These are phyloP conservation scores for Dalbergia oliveri DNA, from an alignment of 306 rosid genomes.

Conservation along the genomic window DNA sequence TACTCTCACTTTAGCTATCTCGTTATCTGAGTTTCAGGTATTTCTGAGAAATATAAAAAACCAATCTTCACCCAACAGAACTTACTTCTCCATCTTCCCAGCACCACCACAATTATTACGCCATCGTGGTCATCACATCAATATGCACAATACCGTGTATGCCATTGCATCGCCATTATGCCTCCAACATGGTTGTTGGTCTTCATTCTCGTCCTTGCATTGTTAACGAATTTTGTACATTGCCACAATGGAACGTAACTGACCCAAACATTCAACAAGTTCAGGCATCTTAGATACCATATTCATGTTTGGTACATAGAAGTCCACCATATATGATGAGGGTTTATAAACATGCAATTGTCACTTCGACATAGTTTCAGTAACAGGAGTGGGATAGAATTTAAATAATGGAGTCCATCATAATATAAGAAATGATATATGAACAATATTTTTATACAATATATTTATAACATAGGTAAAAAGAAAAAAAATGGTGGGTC, in stretches of 20 bases:
- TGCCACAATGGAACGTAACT: background rate
- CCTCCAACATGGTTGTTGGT: background rate
- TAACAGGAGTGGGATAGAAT: too few species aligned
- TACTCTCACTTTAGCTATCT: too few species aligned
- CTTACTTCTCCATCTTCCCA: background rate
- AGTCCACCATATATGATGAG: too few species aligned
- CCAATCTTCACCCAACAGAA: background rate
- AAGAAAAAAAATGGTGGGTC: too few species aligned
- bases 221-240: too few species aligned
- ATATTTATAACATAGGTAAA: too few species aligned
- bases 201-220: background rate
- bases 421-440: too few species aligned
- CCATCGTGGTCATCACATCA: slow-evolving; percentile 3
- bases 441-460: too few species aligned
- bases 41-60: background rate
- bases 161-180: background rate
- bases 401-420: too few species aligned
- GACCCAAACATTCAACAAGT: background rate
- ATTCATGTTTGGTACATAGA: background rate
- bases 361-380: too few species aligned
- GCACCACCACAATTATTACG: background rate
- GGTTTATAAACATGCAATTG: too few species aligned
- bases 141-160: background rate
- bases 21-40: too few species aligned
- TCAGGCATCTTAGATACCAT: background rate